phyloP scores from a whole-genome alignment of 1,284 basidiomycete genomes.

The Sanghuangporus weigelae region DNA sequence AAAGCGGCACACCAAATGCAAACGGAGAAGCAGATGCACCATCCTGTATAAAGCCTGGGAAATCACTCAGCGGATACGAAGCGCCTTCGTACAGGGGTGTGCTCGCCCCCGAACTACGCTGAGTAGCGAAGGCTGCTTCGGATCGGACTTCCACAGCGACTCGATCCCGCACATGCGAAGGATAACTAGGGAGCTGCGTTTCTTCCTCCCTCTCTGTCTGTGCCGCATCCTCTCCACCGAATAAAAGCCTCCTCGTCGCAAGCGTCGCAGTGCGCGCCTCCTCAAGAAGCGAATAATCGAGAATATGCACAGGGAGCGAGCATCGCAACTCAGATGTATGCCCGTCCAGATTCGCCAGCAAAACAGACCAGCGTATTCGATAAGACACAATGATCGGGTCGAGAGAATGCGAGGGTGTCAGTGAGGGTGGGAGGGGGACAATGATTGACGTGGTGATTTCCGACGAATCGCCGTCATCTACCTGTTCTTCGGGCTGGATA shows the following conservation, averaged over 20 bases:
- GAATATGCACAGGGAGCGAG: conserved; percentile 81
- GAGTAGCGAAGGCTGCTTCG: conserved; percentile 44
- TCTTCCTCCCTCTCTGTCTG: conserved; percentile 49
- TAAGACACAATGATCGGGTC: conserved; percentile 70
- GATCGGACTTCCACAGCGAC: conserved; percentile 73
- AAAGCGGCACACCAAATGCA: background rate
- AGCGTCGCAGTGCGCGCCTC: conserved; percentile 72
- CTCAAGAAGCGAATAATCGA: conserved; percentile 65
- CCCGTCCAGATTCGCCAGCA: conserved; percentile 81
- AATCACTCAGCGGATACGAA: conserved; percentile 27
- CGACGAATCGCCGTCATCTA: conserved; percentile 46
- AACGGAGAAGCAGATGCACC: background rate
- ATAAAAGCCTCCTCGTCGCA: conserved; percentile 63
- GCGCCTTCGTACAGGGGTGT: conserved; percentile 29
- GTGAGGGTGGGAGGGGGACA: conserved; percentile 51
- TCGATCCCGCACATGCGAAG: conserved; percentile 83
- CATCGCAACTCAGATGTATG: conserved; percentile 89
- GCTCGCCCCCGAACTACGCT: conserved; percentile 35
- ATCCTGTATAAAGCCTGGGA: conserved; percentile 19
- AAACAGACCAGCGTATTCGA: conserved; percentile 68
- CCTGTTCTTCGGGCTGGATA: conserved; percentile 20
- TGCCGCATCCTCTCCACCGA: conserved; percentile 39
- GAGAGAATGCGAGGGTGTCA: conserved; percentile 49
- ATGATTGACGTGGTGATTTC: conserved; percentile 28
- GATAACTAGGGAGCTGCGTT: conserved; percentile 79